Conservation (phyloP, 768 basidiomycete genomes). For the Mycena chlorophos region DNA sequence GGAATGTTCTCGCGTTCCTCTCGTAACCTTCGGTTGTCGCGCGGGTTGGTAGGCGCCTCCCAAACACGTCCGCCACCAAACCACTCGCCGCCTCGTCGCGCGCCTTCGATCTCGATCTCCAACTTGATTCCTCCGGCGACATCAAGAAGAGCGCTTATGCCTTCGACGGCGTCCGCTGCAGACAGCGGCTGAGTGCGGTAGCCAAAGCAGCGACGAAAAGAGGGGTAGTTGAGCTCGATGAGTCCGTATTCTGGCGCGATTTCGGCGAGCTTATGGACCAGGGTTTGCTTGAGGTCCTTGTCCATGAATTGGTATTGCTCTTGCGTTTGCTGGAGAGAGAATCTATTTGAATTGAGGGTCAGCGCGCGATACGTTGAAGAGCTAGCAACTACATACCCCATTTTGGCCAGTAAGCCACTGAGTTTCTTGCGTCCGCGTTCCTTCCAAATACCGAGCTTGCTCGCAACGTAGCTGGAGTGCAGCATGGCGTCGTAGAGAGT, state of each 20-base stretch:
- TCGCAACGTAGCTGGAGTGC: constrained; percentile 94
- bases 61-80: constrained; percentile 83
- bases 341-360: constrained; percentile 48
- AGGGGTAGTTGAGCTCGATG: constrained; percentile 89
- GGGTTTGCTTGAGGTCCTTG: constrained; percentile 81
- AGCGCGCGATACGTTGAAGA: background rate
- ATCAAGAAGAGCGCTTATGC: constrained; percentile 81
- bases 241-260: constrained; percentile 95
- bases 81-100: constrained; percentile 92
- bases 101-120: constrained; percentile 87
- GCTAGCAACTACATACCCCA: constrained; percentile 69
- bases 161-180: constrained; percentile 92
- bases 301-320: constrained; percentile 96
- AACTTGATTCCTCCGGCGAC: constrained; percentile 88
- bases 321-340: constrained; percentile 91
- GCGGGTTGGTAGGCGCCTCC: constrained; percentile 52
- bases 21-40: constrained; percentile 38
- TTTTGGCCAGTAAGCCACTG: constrained; percentile 92
- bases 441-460: constrained; percentile 95
- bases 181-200: constrained; percentile 86
- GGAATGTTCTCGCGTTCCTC: constrained; percentile 42
- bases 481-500: constrained; percentile 97
- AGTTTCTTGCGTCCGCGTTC: constrained; percentile 88
- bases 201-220: constrained; percentile 90
- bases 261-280: constrained; percentile 79